A percentile compares a stretch with the other conserved stretches of the same genome.
phyloP scores from a whole-genome alignment of 2,329 filamentous ascomycete species.

The Cordyceps cicadae region DNA sequence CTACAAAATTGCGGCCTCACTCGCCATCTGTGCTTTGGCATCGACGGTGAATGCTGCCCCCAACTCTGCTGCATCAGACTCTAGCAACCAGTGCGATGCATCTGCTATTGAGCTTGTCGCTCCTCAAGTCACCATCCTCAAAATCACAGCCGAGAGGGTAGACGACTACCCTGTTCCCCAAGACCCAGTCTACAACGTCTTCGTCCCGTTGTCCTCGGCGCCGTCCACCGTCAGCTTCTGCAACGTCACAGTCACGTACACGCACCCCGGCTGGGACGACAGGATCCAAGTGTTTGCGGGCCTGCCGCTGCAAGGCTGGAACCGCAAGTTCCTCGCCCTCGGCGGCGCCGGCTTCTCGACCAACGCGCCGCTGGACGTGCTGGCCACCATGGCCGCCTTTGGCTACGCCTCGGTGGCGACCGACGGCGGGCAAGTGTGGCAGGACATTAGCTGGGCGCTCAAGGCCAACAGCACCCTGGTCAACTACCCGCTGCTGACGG shows the following conservation, averaged over 20 bases:
- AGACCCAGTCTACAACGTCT: background rate
- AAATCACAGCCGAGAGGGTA: background rate
- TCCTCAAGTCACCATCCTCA: background rate
- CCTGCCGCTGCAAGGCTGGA: background rate
- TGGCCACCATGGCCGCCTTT: background rate
- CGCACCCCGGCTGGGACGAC: background rate
- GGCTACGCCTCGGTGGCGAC: background rate
- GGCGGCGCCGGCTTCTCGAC: background rate
- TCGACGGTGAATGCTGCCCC: background rate
- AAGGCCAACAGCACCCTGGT: constrained; percentile 14
- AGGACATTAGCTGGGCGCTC: constrained; percentile 14
- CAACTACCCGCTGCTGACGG: constrained; percentile 19
- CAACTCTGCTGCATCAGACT: background rate
- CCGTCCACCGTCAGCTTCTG: background rate
- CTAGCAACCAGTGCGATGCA: background rate
- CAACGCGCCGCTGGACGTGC: background rate
- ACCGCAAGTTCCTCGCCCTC: background rate
- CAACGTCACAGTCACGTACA: constrained; percentile 1
- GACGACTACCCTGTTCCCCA: background rate
- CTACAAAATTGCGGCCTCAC: background rate
- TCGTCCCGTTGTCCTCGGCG: background rate
- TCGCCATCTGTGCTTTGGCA: background rate
- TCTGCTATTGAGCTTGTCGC: background rate
- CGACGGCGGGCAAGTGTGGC: background rate
- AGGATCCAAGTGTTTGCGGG: background rate